Evolutionary conservation across 2,329 filamentous ascomycete species (phyloP).

Genomic region (Apiospora sp.): DNA sequence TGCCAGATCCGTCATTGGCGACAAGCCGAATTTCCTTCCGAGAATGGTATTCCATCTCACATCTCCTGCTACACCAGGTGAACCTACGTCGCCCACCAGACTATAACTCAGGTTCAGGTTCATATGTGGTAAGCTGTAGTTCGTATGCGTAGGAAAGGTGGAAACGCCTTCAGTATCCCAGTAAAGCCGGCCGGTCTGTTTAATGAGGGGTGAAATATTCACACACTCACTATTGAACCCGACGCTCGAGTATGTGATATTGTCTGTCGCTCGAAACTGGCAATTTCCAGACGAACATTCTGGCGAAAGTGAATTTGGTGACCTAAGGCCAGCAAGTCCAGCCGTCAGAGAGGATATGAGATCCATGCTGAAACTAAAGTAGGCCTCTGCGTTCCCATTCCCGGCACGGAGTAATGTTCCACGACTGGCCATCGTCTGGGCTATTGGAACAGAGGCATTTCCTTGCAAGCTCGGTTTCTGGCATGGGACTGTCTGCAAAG

Average conservation of each 20-base stretch:
- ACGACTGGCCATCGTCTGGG: background rate
- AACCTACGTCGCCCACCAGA: too few species aligned
- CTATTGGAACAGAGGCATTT: background rate
- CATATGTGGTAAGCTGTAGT: background rate
- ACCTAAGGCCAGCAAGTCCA: background rate
- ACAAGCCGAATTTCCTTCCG: too few species aligned
- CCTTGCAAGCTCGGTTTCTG: background rate
- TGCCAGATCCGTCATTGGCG: background rate
- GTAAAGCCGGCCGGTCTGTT: background rate
- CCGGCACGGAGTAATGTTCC: too few species aligned
- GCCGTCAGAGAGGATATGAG: background rate
- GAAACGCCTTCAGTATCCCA: background rate
- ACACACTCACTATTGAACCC: background rate
- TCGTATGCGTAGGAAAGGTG: too few species aligned
- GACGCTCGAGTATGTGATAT: background rate
- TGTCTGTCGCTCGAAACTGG: background rate
- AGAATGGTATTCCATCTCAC: background rate
- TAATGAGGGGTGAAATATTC: background rate
- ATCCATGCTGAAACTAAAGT: background rate
- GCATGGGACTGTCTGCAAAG: background rate
- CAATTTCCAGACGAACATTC: background rate
- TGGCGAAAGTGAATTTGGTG: background rate
- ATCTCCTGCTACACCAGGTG: too few species aligned
- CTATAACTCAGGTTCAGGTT: background rate
- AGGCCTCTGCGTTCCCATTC: too few species aligned